Base-by-base conservation (phyloP, 108 stramenopile genomes). In the Fistulifera solaris region DNA sequence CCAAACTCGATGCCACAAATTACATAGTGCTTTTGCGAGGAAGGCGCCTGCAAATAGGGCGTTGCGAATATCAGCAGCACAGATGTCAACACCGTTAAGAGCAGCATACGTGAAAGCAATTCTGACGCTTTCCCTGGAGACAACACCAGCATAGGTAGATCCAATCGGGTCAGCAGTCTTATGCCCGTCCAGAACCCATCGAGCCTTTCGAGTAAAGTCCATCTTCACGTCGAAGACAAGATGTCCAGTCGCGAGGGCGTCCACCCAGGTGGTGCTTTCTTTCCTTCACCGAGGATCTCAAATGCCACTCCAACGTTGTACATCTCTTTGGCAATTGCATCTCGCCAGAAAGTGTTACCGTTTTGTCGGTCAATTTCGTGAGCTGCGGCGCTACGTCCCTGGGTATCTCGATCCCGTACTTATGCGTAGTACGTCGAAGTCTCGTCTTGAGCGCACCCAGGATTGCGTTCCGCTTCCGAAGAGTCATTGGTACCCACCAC, bases 191-290 rank as follows among this genome's bases (percentile, higher is more conserved):
- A 47, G 18, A 0, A 80, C 78, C 58, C 53, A 73, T 39, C 68
- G 38, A 14, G 70, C 67, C 38, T 77, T 75, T 49, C 75, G 23
- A 0, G 59, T 63, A 17, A 73, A 67, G 35, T 52, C 59, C 59
- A 70, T 59, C 50, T 80, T 77, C 24, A 78, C 58, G 54, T 78
- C 70, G 17, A 63, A 78, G 0, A 80, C 27, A 12, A 75, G 38
- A 38, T 80, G 78, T 21, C 68, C 38, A 14, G 10, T 24, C 15
- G 35, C 16, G 14, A 11, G 17, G 13, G 5, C 22, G 40, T 52
- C 31, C 31, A 58, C 24, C 73, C 60, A 60, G 35, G 28, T 15
- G 56, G 65, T 38, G 66, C 22, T 52, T 47, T 22, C 24, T 48
- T 2, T 27, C 31, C 65, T 18, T 59, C 43, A 7, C 55, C 68